Base-by-base conservation (phyloP, 805 yeast genomes). In the Wickerhamomyces ciferrii region DNA sequence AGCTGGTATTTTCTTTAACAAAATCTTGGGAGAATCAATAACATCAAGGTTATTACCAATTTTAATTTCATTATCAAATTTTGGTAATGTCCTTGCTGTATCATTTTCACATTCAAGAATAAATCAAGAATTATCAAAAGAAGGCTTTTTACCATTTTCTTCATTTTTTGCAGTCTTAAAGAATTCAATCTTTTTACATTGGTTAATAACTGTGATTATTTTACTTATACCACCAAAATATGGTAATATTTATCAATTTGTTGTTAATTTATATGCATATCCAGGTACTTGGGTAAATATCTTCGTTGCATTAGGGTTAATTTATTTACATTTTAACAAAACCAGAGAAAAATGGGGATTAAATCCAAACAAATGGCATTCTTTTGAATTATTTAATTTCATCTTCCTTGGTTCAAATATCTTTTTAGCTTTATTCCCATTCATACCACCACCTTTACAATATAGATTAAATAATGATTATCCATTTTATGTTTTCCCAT, bases 41-140 rank as follows among this genome's bases (percentile, higher is more conserved):
- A 76, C 82, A 0, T 68, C 71, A 4, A 61, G 75, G 10, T 52
- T 79, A 0, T 63, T 81, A 31, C 86, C 87, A 1, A 59, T 81
- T 11, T 62, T 79, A 19, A 80, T 81, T n/a, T 75, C 84, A 3
- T 58, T 78, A 20, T 81, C 85, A 15, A 81, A 81, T 45, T 65
- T 82, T 40, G 87, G 87, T 2, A 82, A 81, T 53, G 81, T 81
- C 13, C 64, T 81, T 43, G 87, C 82, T 34, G 87, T 81, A 4
- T 70, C 81, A 6, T 82, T 74, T 56, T 82, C 86, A 4, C 82
- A 78, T 47, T 72, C 82, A 8, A 60, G 79, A 32, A 83, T 82
- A 39, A 78, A 76, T 53, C 78, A 76, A 52, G 84, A 78, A 51
- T 63, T 81, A 41, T 85, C 83, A 2, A 64, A 60, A 40, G 80